Evolutionary conservation across 495 filamentous ascomycete species (phyloP), one percentile per base, ranked within the genome.

Genomic region (Cryomyces antarcticus): DNA sequence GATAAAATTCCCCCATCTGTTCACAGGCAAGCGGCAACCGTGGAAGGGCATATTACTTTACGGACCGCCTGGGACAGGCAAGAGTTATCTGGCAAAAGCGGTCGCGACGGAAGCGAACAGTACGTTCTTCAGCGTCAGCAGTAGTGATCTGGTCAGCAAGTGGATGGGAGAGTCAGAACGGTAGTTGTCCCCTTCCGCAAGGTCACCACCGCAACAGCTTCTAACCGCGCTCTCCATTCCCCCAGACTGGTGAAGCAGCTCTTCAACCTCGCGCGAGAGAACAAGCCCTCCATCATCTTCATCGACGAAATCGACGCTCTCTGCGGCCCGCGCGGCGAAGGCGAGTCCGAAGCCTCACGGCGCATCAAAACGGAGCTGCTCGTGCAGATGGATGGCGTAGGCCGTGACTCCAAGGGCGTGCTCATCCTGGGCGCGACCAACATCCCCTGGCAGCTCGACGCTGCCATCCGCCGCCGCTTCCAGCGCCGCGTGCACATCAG

Each of bases 81-180:
- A 97, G 68, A 84, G 77, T 57, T 94, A 93, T 60, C 68, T 97
- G 35, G 89, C 89, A 47, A 96, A 96, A 57, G 89, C 89, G 6
- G 92, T 97, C 33, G 89, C 89, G 44, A 97, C 89, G 7, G 89
- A 97, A 57, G 92, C 92, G 39, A 96, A 96, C 57, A 93, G 86
- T 59, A 97, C 89, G n/a, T 97, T 97, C 58, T 97, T 97, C 69
- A 93, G 85, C 56, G 86, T 97, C 47, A 92, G 82, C 64, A 88
- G 81, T 64, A 89, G 82, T 65, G 92, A 96, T 58, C 58, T 97
- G 62, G 92, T 96, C 30, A 87, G 80, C 45, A 97, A 97, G 58
- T 97, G 89, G 89, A 96, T 97, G 92, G 89, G 89, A 61, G 89
- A 97, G 60, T 86, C 78, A 70, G 89, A 97, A 72, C 70, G 88